Evolutionary conservation across 345 rosid species (phyloP), one percentile per base, ranked within the genome.

Genomic region (Fremontodendron californicum): DNA sequence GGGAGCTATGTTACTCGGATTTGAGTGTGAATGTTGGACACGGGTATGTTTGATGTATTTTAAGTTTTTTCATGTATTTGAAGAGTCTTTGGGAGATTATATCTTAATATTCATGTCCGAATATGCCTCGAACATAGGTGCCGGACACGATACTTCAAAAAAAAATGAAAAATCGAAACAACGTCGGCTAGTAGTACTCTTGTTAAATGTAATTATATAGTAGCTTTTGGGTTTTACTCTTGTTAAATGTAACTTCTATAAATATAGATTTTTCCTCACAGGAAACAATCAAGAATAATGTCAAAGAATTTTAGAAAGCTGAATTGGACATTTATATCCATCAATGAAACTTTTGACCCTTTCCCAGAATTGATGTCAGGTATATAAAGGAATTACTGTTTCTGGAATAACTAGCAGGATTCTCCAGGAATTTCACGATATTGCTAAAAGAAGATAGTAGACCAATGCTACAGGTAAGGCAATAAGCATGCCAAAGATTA

Each of bases 401-500:
- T 61, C 21, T 61, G 66, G 10, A 31, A 12, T 4, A 69, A 16
- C 21, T 15, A 46, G 57, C 57, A 46, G 57, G 51, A 70, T 29
- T 69, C 27, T 43, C 52, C n/a, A 0, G 39, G 39, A 46, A 69
- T 69, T 21, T 71, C 29, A 71, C 16, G 3, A 1, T 33, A 78
- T 6, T 73, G 87, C 91, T 75, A 95, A 79, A n/a, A 92, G 43
- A 77, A 89, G 88, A 83, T 91, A 92, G 86, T 95, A 93, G 42
- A 83, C 87, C 88, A 95, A 71, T 31, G 87, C 87, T 77, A 89
- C 81, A 23, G 98, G 99, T 77, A 93, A 77, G 9, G 93, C 83
- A 79, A 95, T 79, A 33, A 95, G 79, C 91, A 95, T 85, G 52
- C 99, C 98, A 79, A 90, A 88, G 1, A 89, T 82, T 21, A 95